These are phyloP conservation scores for Mycena vulgaris DNA, from an alignment of 768 basidiomycete genomes.

Conservation along the genomic window DNA sequence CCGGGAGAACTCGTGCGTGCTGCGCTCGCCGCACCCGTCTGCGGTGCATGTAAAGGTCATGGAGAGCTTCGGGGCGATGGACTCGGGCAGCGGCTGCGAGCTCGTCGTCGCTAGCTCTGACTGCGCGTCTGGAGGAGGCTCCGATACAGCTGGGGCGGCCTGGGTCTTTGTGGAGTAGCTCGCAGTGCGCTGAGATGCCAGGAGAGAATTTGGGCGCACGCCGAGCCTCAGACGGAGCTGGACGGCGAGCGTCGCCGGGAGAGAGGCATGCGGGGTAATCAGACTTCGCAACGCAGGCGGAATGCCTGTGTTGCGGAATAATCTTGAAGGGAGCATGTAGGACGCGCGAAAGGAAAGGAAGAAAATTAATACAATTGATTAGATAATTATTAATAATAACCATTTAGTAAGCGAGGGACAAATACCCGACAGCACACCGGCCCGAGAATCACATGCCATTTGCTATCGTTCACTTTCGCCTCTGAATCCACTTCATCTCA, in stretches of 20 bases:
- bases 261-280: conserved; percentile 52
- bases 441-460: background rate
- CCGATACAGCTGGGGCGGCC: conserved; percentile 28
- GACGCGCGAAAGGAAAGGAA: background rate
- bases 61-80: conserved; percentile 74
- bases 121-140: background rate
- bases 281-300: conserved; percentile 61
- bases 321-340: conserved; percentile 62
- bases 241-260: conserved; percentile 50
- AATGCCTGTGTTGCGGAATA: conserved; percentile 61
- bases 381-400: no score
- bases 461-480: background rate
- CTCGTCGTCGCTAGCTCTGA: conserved; percentile 31
- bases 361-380: no score
- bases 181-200: conserved; percentile 33
- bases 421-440: background rate
- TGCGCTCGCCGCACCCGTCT: conserved; percentile 77
- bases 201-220: conserved; percentile 24
- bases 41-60: conserved; percentile 93
- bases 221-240: conserved; percentile 50
- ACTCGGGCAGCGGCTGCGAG: conserved; percentile 54
- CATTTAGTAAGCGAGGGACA: background rate
- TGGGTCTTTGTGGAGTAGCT: conserved; percentile 34
- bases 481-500: background rate
- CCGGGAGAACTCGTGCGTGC: conserved; percentile 90